A percentile compares a stretch with the other conserved stretches of the same genome.
Conservation (phyloP, 2,329 filamentous ascomycete species). For the Aureobasidium sp. region DNA sequence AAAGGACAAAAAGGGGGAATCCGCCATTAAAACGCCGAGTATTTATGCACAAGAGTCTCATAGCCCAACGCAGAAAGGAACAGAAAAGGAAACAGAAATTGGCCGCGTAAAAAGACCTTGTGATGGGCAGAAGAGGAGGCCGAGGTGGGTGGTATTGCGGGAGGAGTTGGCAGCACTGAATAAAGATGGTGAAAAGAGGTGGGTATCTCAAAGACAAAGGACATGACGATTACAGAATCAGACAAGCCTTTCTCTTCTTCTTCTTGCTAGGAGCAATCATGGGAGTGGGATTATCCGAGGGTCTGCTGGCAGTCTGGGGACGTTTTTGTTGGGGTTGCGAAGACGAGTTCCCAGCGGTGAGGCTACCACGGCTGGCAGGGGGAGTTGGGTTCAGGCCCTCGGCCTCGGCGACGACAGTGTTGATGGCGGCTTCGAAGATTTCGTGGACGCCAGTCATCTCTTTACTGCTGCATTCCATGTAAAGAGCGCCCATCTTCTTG, state of each 20-base stretch:
- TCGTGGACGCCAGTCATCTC: conserved; percentile 95
- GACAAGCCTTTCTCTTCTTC: conserved; percentile 81
- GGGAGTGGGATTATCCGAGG: conserved; percentile 22
- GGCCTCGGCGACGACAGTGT: conserved; percentile 76
- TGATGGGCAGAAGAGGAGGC: background rate
- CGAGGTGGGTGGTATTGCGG: background rate
- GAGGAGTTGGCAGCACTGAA: background rate
- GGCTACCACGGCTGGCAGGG: conserved; percentile 29
- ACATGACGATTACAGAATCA: conserved; percentile 52
- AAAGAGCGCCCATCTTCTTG: conserved; percentile 86
- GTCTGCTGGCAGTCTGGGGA: conserved; percentile 27
- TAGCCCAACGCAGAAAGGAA: background rate
- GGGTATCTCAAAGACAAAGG: conserved; percentile 1
- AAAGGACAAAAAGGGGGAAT: background rate
- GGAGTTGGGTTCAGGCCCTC: conserved; percentile 22
- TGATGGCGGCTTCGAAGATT: conserved; percentile 87
- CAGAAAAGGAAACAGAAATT: background rate
- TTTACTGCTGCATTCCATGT: conserved; percentile 98
- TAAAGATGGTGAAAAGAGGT: background rate
- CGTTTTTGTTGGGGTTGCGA: conserved; percentile 28
- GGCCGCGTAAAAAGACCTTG: background rate
- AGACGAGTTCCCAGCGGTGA: conserved; percentile 34
- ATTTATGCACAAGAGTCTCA: conserved; percentile 2
- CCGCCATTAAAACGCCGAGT: conserved; percentile 6
- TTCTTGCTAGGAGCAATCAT: conserved; percentile 42